Evolutionary conservation across 2,329 filamentous ascomycete species (phyloP).

Genomic region (Aspergillus uvarum): DNA sequence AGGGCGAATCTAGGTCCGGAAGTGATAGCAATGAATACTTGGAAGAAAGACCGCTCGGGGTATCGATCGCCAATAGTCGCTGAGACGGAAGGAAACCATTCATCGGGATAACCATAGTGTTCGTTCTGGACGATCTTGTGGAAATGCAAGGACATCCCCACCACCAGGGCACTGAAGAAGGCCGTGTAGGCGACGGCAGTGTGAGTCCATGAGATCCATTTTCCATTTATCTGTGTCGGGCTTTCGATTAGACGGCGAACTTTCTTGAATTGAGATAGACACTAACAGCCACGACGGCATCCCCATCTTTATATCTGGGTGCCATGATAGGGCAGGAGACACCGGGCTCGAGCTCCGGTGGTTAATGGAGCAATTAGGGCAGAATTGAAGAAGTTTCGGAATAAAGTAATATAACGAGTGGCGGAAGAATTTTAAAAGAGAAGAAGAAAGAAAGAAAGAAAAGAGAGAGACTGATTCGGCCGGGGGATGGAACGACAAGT

Average conservation of each 20-base stretch:
- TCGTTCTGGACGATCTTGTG: constrained; percentile 98
- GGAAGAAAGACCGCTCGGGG: constrained; percentile 93
- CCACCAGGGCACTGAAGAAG: constrained; percentile 80
- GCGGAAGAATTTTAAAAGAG: constrained; percentile 26
- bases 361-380: constrained; percentile 8
- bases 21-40: constrained; percentile 94
- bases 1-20: constrained; percentile 90
- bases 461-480: constrained; percentile 20
- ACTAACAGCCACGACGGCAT: constrained; percentile 60
- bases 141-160: constrained; percentile 82
- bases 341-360: constrained; percentile 18
- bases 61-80: constrained; percentile 97
- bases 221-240: constrained; percentile 66
- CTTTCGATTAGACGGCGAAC: constrained; percentile 25
- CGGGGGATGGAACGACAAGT: constrained; percentile 19
- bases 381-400: constrained; percentile 15
- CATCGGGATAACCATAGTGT: constrained; percentile 87
- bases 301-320: constrained; percentile 62
- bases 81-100: constrained; percentile 96
- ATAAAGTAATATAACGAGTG: constrained; percentile 21
- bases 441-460: constrained; percentile 26
- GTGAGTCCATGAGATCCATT: constrained; percentile 88
- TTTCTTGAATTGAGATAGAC: not conserved
- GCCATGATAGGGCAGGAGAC: constrained; percentile 51
- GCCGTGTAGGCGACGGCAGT: constrained; percentile 78